Percentiles rank a stretch among this genome's conserved stretches.
Evolutionary conservation across 768 basidiomycete species (phyloP).

Genomic region (Ephemerocybe angulata): DNA sequence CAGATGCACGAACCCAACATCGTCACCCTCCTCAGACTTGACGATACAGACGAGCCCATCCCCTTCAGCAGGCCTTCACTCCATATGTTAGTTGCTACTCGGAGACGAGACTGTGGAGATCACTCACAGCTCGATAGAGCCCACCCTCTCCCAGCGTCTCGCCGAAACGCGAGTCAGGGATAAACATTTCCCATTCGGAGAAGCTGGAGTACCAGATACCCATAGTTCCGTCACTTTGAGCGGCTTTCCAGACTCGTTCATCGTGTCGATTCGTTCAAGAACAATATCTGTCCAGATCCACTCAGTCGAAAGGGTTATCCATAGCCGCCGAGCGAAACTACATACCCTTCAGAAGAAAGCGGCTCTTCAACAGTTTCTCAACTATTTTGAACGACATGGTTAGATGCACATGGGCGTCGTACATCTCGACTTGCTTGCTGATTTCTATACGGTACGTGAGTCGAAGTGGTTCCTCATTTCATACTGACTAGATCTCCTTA

Average conservation of each 20-base stretch:
- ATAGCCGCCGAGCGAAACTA: no score
- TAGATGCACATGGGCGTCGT: no score
- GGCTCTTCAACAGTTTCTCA: no score
- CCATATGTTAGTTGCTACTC: not conserved
- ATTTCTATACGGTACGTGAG: no score
- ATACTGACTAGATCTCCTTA: not conserved
- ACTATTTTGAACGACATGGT: no score
- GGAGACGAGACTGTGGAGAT: not conserved
- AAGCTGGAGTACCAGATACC: not conserved
- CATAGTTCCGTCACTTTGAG: not conserved
- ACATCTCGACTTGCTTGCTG: no score
- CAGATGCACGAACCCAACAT: not conserved
- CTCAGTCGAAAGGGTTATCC: no score
- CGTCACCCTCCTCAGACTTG: not conserved
- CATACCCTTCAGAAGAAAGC: no score
- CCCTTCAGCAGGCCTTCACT: not conserved
- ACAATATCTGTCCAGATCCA: no score
- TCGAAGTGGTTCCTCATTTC: not conserved
- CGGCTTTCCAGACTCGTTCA: no score
- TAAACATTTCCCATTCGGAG: not conserved
- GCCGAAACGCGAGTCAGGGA: not conserved
- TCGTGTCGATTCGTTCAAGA: no score
- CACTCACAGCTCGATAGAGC: not conserved
- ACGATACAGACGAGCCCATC: not conserved
- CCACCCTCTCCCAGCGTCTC: not conserved